phyloP scores from a whole-genome alignment of 495 filamentous ascomycete genomes.

The Mycothermus thermophilus region DNA sequence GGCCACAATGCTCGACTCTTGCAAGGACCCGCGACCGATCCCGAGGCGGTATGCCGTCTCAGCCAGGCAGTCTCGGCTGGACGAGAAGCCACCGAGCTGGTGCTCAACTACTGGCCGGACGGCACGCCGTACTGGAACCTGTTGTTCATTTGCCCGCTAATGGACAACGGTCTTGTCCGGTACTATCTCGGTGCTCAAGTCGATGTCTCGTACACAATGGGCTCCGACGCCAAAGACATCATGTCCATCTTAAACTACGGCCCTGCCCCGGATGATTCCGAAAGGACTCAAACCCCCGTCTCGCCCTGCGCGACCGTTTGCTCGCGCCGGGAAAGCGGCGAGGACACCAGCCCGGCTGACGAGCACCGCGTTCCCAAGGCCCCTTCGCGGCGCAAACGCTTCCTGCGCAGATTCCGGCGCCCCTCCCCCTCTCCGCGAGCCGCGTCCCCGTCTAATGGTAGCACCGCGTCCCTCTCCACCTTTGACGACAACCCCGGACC shows the following conservation, averaged over 20 bases:
- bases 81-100: slow-evolving; percentile 35
- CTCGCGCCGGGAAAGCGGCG: not conserved
- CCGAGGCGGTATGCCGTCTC: slow-evolving; percentile 24
- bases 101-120: slow-evolving; percentile 39
- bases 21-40: slow-evolving; percentile 35
- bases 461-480: not conserved
- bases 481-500: not conserved
- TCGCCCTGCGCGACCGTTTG: not conserved
- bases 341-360: not conserved
- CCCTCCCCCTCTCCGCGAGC: not conserved
- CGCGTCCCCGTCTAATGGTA: slow-evolving; percentile 1
- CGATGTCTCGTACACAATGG: slow-evolving; percentile 40
- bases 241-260: slow-evolving; percentile 31
- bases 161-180: slow-evolving; percentile 26
- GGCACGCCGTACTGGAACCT: slow-evolving; percentile 45
- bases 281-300: not conserved
- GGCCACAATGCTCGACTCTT: slow-evolving; percentile 38
- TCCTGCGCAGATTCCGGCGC: slow-evolving; percentile 12
- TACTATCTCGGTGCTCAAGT: slow-evolving; percentile 44
- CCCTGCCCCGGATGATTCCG: not conserved
- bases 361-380: not conserved
- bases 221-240: slow-evolving; percentile 31
- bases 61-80: slow-evolving; percentile 26
- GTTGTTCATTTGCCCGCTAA: slow-evolving; percentile 37
- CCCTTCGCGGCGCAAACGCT: slow-evolving; percentile 9